A percentile compares a stretch with the other conserved stretches of the same genome.
These are phyloP conservation scores for Nasturtium officinale DNA, from an alignment of 345 rosid genomes.

Conservation along the genomic window DNA sequence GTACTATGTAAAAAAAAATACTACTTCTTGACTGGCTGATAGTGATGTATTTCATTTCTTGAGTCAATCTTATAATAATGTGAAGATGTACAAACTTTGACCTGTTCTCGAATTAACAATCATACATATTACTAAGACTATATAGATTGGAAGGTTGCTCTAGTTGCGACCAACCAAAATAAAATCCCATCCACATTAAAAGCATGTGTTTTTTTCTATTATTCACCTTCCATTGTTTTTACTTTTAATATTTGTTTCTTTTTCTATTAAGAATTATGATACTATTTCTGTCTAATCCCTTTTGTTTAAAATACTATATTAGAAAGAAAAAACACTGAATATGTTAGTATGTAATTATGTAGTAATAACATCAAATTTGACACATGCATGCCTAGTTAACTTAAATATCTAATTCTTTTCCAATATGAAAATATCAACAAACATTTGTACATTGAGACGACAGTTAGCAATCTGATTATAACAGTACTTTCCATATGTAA, in stretches of 20 bases:
- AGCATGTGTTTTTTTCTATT: constrained; percentile 34
- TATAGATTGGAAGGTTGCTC: constrained; percentile 17
- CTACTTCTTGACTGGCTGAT: neutral
- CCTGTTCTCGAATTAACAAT: constrained; percentile 14
- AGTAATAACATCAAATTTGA: neutral
- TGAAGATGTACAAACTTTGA: constrained; percentile 24
- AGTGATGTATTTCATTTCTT: constrained; percentile 1
- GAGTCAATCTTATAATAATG: constrained; percentile 8
- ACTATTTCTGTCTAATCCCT: neutral
- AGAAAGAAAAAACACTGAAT: neutral
- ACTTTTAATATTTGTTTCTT: neutral
- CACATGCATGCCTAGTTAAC: neutral
- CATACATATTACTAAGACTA: neutral
- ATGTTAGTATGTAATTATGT: neutral
- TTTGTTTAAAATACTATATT: neutral
- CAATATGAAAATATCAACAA: neutral
- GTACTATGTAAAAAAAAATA: neutral
- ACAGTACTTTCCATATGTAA: neutral
- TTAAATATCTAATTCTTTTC: neutral
- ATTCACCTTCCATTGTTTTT: constrained; percentile 2
- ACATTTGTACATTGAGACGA: neutral
- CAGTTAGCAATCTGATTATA: neutral
- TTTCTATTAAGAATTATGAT: neutral
- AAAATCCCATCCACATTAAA: constrained; percentile 21
- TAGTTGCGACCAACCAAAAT: constrained; percentile 38